phyloP scores from a whole-genome alignment of 352 stramenopile genomes.

The Pythium grandisporangium region DNA sequence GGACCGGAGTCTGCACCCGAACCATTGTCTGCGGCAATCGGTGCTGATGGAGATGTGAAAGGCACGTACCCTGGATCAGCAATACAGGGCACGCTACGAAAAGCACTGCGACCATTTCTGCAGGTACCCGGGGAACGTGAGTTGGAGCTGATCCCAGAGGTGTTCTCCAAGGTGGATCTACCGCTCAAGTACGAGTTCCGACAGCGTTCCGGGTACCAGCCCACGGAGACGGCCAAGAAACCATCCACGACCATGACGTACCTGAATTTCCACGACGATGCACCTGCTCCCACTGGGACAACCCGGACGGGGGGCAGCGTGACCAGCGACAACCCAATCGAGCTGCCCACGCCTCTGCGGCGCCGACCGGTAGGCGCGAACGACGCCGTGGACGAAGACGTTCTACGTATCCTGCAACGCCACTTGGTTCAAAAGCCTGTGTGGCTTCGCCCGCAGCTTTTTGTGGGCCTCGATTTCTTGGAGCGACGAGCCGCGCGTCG shows the following conservation, averaged over 20 bases:
- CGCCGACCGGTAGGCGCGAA: slow-evolving; percentile 45
- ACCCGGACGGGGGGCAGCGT: no score
- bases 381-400: slow-evolving; percentile 48
- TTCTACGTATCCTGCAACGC: slow-evolving; percentile 38
- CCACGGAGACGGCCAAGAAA: slow-evolving; percentile 45
- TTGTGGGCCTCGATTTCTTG: slow-evolving; percentile 46
- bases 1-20: slow-evolving; percentile 8
- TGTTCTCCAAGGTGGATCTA: slow-evolving; percentile 80
- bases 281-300: slow-evolving; percentile 22
- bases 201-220: slow-evolving; percentile 63
- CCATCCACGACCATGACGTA: slow-evolving; percentile 69
- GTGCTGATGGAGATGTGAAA: no score
- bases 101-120: slow-evolving; percentile 51
- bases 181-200: slow-evolving; percentile 82
- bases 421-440: slow-evolving; percentile 63
- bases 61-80: slow-evolving; percentile 32
- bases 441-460: slow-evolving; percentile 66
- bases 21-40: slow-evolving; percentile 10
- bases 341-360: slow-evolving; percentile 20
- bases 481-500: slow-evolving; percentile 53
- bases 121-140: slow-evolving; percentile 32
- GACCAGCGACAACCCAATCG: no score
- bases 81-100: slow-evolving; percentile 32
- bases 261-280: slow-evolving; percentile 56
- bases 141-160: slow-evolving; percentile 67